A percentile compares a stretch with the other conserved stretches of the same genome.
phyloP scores from a whole-genome alignment of 2,329 filamentous ascomycete genomes.

The Didymella arachidicola region DNA sequence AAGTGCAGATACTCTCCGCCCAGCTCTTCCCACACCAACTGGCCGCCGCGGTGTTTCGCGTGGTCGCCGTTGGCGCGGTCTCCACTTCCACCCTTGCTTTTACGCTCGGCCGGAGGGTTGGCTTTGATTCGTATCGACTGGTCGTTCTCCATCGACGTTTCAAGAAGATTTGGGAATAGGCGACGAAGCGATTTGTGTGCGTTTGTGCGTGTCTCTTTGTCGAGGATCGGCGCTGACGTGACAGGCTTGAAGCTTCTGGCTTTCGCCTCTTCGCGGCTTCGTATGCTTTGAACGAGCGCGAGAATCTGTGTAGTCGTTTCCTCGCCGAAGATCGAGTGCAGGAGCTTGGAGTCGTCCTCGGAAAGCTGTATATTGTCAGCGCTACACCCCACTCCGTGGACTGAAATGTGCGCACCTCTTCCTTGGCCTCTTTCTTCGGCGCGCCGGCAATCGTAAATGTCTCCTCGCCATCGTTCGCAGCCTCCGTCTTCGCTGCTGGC shows the following conservation, averaged over 20 bases:
- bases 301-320: constrained; percentile 61
- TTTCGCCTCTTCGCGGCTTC: constrained; percentile 63
- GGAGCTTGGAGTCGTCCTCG: constrained; percentile 47
- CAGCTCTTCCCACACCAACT: constrained; percentile 68
- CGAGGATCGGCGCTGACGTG: constrained; percentile 62
- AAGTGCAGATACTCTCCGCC: constrained; percentile 88
- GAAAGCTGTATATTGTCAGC: constrained; percentile 42
- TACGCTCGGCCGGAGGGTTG: constrained; percentile 49
- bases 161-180: constrained; percentile 79
- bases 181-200: constrained; percentile 74
- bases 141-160: constrained; percentile 77
- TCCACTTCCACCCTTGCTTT: constrained; percentile 37
- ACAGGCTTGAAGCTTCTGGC: constrained; percentile 63
- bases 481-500: not conserved
- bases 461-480: constrained; percentile 29
- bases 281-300: constrained; percentile 62
- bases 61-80: constrained; percentile 29
- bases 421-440: constrained; percentile 22
- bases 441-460: constrained; percentile 29
- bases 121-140: constrained; percentile 69
- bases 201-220: constrained; percentile 68
- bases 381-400: not conserved
- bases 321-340: constrained; percentile 61
- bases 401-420: constrained; percentile 17
- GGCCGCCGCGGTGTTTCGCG: constrained; percentile 35